Evolutionary conservation across 192 early-diverging fungal species (phyloP).

Genomic region (Hyaloraphidium curvatum): DNA sequence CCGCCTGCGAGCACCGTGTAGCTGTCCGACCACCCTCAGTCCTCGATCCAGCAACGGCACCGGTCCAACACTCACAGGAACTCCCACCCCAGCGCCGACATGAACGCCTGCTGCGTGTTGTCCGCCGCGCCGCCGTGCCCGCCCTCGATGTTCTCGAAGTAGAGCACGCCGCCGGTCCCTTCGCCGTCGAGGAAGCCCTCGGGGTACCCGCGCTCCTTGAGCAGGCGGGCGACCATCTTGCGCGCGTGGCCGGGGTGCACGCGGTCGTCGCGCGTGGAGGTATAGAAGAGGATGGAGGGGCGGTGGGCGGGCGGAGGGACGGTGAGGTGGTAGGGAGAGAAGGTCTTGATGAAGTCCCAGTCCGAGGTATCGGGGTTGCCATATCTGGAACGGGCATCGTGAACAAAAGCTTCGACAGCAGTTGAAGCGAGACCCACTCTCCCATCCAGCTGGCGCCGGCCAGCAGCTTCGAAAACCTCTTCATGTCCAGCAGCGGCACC

Average conservation of each 20-base stretch:
- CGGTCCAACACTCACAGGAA: too few relatives aligned
- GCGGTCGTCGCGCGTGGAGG: not conserved
- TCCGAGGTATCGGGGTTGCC: conserved; percentile 1
- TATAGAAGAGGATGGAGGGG: not conserved
- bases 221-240: not conserved
- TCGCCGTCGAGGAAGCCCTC: not conserved
- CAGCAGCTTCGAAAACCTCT: not conserved
- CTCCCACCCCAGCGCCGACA: conserved; percentile 1
- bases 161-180: not conserved
- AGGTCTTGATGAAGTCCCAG: conserved; percentile 1
- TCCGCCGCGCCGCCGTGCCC: conserved; percentile 3
- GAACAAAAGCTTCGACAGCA: not conserved
- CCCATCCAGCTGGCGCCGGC: conserved; percentile 3
- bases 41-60: too few relatives aligned
- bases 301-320: not conserved
- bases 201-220: not conserved
- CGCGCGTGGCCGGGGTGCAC: conserved; percentile 1
- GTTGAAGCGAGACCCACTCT: not conserved
- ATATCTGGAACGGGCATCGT: not conserved
- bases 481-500: conserved; percentile 1
- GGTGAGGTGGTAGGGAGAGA: conserved; percentile 1
- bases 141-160: not conserved
- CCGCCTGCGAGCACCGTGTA: too few relatives aligned
- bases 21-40: too few relatives aligned
- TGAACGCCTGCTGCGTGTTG: conserved; percentile 3